These are phyloP conservation scores for Ephemerocybe angulata DNA, from an alignment of 768 basidiomycete species.

Conservation along the genomic window DNA sequence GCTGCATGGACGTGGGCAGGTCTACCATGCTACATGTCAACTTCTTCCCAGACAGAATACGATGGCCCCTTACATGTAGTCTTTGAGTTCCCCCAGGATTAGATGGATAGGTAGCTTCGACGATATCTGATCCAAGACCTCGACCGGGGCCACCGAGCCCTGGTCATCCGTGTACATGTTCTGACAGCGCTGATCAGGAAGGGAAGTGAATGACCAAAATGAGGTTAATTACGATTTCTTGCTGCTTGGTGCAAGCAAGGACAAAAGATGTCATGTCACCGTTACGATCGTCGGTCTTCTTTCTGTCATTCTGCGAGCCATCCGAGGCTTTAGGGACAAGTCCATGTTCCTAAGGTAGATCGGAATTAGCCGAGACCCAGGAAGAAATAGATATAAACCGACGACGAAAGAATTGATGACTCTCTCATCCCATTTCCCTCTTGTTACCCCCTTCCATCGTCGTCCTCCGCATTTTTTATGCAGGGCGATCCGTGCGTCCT, in stretches of 20 bases:
- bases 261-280: conserved; percentile 26
- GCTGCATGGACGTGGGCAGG: not conserved
- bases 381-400: conserved; percentile 16
- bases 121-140: not conserved
- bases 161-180: not conserved
- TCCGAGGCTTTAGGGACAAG: conserved; percentile 35
- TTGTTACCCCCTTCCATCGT: conserved; percentile 31
- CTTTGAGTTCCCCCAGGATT: not conserved
- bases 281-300: not conserved
- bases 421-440: conserved; percentile 47
- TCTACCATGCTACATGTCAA: not conserved
- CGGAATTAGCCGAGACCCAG: not conserved
- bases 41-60: not conserved
- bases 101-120: not conserved
- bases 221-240: conserved; percentile 51
- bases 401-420: conserved; percentile 55
- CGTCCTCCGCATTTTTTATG: conserved; percentile 11
- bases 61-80: not conserved
- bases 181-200: no score
- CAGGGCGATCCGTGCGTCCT: conserved; percentile 30
- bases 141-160: not conserved
- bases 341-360: conserved; percentile 43
- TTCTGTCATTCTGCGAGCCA: conserved; percentile 10
- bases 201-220: not conserved
- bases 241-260: conserved; percentile 56